Evolutionary conservation across 805 yeast species (phyloP).

Genomic region (Candida ipomoeae): DNA sequence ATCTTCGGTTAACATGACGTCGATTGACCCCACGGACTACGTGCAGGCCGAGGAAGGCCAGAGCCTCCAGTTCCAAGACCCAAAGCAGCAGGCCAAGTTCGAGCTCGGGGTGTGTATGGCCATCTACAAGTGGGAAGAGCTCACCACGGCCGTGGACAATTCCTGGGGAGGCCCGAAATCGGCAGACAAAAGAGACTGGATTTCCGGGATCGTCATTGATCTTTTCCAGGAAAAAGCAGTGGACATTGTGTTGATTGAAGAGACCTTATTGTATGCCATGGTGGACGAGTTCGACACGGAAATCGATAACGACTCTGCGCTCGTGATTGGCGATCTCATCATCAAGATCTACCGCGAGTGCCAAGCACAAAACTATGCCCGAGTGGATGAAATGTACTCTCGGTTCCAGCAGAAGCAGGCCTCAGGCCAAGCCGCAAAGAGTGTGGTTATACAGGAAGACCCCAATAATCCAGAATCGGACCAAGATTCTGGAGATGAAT

Average conservation of each 20-base stretch:
- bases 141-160: conserved; percentile 84
- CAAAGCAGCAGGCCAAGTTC: conserved; percentile 74
- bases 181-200: conserved; percentile 92
- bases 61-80: conserved; percentile 46
- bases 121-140: conserved; percentile 84
- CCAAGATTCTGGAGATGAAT: conserved; percentile 31
- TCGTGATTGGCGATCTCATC: conserved; percentile 64
- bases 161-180: conserved; percentile 96
- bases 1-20: conserved; percentile 18
- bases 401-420: conserved; percentile 56
- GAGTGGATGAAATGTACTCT: conserved; percentile 56
- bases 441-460: conserved; percentile 51
- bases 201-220: conserved; percentile 76
- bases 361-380: conserved; percentile 44
- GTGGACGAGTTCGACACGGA: conserved; percentile 89
- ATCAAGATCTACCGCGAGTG: conserved; percentile 66
- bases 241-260: conserved; percentile 78
- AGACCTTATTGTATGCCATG: conserved; percentile 82
- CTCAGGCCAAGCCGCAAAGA: conserved; percentile 23
- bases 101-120: conserved; percentile 93
- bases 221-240: conserved; percentile 65
- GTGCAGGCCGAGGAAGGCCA: conserved; percentile 49
- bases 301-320: conserved; percentile 86
- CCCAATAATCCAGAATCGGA: conserved; percentile 59
- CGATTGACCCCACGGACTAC: conserved; percentile 45